Conservation (phyloP, 1,284 basidiomycete species). For the Cutaneotrichosporon dermatis region DNA sequence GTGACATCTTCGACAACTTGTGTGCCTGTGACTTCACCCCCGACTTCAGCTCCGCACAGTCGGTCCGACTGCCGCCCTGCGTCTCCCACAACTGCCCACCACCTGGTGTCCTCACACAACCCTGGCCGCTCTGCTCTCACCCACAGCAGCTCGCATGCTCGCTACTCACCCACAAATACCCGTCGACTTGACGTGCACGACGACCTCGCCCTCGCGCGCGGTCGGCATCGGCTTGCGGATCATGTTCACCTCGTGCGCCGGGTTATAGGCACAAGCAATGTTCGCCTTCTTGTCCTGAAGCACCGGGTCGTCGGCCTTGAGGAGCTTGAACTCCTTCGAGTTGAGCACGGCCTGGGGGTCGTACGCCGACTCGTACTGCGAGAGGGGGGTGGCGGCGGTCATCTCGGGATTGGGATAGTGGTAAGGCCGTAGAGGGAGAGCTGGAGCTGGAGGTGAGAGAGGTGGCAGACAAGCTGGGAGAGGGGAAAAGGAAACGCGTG, state of each 20-base stretch:
- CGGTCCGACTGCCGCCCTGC: neutral
- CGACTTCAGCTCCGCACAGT: neutral
- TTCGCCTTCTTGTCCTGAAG: conserved; percentile 27
- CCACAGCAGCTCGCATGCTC: neutral
- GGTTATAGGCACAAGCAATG: conserved; percentile 49
- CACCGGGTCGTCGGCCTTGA: conserved; percentile 28
- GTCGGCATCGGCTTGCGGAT: conserved; percentile 45
- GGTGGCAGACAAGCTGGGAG: too few species aligned
- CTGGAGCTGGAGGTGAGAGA: too few species aligned
- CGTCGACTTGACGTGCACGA: conserved; percentile 50
- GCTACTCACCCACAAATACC: conserved; percentile 51
- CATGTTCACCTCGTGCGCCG: conserved; percentile 47
- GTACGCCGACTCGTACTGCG: conserved; percentile 33
- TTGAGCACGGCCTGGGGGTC: conserved; percentile 40
- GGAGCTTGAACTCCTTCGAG: conserved; percentile 40
- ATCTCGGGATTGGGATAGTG: too few species aligned
- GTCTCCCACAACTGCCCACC: neutral
- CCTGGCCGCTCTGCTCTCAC: neutral
- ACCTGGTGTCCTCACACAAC: too few species aligned
- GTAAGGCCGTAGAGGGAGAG: too few species aligned
- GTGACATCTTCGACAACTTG: too few species aligned
- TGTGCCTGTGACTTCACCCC: too few species aligned
- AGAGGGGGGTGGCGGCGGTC: conserved; percentile 1
- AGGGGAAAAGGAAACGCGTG: too few species aligned
- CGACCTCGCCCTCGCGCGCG: conserved; percentile 47